Evolutionary conservation across 768 basidiomycete genomes (phyloP).

Genomic region (Suillus spraguei): DNA sequence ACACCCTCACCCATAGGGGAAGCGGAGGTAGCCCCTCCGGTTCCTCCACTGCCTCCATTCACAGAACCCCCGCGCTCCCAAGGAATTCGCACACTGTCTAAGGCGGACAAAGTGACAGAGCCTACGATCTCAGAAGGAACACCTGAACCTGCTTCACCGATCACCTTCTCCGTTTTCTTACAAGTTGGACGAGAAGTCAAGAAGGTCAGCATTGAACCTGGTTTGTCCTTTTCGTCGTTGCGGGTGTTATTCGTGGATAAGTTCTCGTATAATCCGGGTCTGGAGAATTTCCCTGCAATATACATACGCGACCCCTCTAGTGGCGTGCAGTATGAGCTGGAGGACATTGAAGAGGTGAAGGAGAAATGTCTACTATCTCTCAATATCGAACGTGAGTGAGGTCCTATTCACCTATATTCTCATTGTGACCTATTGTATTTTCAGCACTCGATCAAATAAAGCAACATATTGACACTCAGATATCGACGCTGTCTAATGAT

Average conservation of each 20-base stretch:
- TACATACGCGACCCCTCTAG: conserved; percentile 92
- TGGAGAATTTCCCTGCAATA: conserved; percentile 93
- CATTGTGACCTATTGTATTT: conserved; percentile 16
- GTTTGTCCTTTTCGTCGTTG: conserved; percentile 70
- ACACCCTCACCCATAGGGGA: conserved; percentile 37
- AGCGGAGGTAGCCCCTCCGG: conserved; percentile 32
- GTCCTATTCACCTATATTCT: conserved; percentile 4
- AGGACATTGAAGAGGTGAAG: conserved; percentile 91
- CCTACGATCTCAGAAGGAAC: conserved; percentile 23
- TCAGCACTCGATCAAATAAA: conserved; percentile 97
- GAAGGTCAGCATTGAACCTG: conserved; percentile 74
- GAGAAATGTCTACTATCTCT: conserved; percentile 87
- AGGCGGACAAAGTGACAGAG: conserved; percentile 10
- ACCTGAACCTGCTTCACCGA: conserved; percentile 20
- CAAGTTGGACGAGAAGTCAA: conserved; percentile 92
- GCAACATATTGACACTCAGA: conserved; percentile 94
- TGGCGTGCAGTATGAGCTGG: conserved; percentile 94
- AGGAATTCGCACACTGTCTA: conserved; percentile 11
- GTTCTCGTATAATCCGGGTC: conserved; percentile 91
- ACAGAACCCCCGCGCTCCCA: conserved; percentile 37
- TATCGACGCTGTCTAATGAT: conserved; percentile 81
- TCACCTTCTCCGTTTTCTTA: conserved; percentile 73
- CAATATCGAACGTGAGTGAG: conserved; percentile 91
- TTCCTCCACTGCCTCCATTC: conserved; percentile 53
- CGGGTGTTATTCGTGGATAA: conserved; percentile 91